Base-by-base conservation (phyloP, 2,329 filamentous ascomycete species). In the Stagonosporopsis tanaceti region DNA sequence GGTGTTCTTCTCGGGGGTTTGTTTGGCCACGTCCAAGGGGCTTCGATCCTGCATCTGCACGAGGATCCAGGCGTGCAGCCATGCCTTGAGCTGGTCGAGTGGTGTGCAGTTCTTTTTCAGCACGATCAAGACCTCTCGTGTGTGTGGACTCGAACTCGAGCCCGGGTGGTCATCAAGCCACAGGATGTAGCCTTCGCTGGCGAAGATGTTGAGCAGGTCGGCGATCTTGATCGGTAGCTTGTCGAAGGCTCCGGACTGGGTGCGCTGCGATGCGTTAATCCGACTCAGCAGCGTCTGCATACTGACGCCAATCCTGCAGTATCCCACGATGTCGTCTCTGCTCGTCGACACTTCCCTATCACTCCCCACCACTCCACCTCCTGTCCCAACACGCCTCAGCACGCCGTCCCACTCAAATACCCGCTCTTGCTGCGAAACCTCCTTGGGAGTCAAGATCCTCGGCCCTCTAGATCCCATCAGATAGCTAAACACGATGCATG, bases 401-500 rank as follows among this genome's bases (percentile, higher is more conserved):
- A 92, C 85, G 17, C 82, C 85, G 72, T 92, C 89, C 45, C 80
- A 77, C 46, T 84, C 85, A 61, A 89, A 88, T 53, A 89, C 83
- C 15, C 79, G 76, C 73, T 89, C 87, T 59, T 77, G 71, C 22
- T 64, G 68, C 0, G 91, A 84, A 1, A 93, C 87, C 63, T 93
- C 80, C 7, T 80, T 77, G 0, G 92, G 93, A 0, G 82, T 82
- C 3, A 91, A 81, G 2, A 91, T 77, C 34, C 11, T 17, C 34
- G 35, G 17, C 11, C 70, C 76, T 24, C n/a, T 17, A 30, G 70
- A 61, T 17, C 70, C 59, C 22, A 75, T 45, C 4, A 74, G 48
- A 50, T 85, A 80, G 38, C 85, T 83, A 66, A 93, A 88, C 1
- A 96, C 81, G 20, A 97, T 87, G 45, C 89, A 91, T 1, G 93